Base-by-base conservation (phyloP, 352 stramenopile genomes). In the Pythium apleroticum region DNA sequence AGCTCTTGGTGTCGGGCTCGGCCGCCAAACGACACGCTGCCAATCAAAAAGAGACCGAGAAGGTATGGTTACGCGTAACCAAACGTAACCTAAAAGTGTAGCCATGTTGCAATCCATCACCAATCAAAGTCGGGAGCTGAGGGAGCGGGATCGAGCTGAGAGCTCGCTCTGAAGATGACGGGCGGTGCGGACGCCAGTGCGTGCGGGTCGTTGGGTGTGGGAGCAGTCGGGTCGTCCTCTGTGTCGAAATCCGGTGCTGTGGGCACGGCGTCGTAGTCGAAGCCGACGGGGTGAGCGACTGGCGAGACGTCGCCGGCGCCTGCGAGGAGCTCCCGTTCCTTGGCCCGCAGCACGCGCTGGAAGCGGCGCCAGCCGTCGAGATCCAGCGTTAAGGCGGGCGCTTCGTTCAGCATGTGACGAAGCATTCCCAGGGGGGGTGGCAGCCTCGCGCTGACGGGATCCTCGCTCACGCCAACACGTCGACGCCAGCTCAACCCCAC, bases 11-110 rank as follows among this genome's bases (percentile, higher is more conserved):
- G 41, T 10, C 25, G 19, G n/a, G 14, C 11, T 14, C 19, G 24
- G 45, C 45, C 57, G 66, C 45, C 57, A 71, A 72, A 72, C 65
- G 65, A 64, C 65, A 72, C 65, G 55, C 65, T 65, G 59, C 65
- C 65, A 72, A 72, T 72, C 65, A 72, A 70, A 58, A 48, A 9
- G 30, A 39, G 35, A 41, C 35, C 30, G 4, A 33, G 10, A 41
- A 19, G 35, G 35, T 41, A 41, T 15, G 27, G 30, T 46, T 58
- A 46, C 52, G 28, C 46, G 17, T 56, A 56, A 20, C 49, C 49
- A 37, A 12, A 56, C 37, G 49, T 31, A 56, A 56, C 24, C 49
- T 54, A 4, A 12, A 56, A 52, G 10, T 28, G 35, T 41, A 41
- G 35, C 35, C 35, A 41, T 41, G n/a, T n/a, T n/a, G n/a, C n/a